Evolutionary conservation across 495 filamentous ascomycete genomes (phyloP).

Genomic region (Annulohypoxylon nitens): DNA sequence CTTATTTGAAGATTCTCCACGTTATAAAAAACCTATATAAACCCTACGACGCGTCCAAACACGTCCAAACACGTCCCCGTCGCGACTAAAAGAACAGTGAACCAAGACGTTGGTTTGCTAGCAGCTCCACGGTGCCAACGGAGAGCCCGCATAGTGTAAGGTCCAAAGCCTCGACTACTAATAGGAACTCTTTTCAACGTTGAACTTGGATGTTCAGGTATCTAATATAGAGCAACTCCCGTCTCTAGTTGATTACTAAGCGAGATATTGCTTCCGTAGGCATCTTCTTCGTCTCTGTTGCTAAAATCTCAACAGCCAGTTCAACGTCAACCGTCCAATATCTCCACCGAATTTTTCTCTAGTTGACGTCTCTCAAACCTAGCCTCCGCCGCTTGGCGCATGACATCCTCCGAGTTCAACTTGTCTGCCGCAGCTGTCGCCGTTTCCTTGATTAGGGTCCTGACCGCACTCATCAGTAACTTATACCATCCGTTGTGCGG

Average conservation of each 20-base stretch:
- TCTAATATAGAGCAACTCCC: background rate
- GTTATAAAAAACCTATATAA: background rate
- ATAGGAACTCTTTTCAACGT: background rate
- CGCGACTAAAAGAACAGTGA: background rate
- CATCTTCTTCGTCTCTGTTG: background rate
- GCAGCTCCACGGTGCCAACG: too few species aligned
- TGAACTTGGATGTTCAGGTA: background rate
- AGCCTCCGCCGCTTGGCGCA: conserved; percentile 55
- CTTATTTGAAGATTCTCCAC: background rate
- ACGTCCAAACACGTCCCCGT: background rate
- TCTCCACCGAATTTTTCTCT: conserved; percentile 57
- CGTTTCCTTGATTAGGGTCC: conserved; percentile 61
- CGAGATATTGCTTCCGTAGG: background rate
- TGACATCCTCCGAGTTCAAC: conserved; percentile 58
- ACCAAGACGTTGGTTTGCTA: background rate
- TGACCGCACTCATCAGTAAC: conserved; percentile 56
- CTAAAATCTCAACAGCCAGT: background rate
- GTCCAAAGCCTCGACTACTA: too few species aligned
- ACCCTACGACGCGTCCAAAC: background rate
- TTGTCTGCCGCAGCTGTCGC: conserved; percentile 58
- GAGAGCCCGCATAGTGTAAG: too few species aligned
- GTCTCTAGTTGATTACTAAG: background rate
- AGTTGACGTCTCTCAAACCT: conserved; percentile 53
- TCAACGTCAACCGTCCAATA: conserved; percentile 39
- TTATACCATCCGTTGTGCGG: conserved; percentile 60